A percentile compares a stretch with the other conserved stretches of the same genome.
Conservation (phyloP, 495 filamentous ascomycete species). For the Xylona heveae region DNA sequence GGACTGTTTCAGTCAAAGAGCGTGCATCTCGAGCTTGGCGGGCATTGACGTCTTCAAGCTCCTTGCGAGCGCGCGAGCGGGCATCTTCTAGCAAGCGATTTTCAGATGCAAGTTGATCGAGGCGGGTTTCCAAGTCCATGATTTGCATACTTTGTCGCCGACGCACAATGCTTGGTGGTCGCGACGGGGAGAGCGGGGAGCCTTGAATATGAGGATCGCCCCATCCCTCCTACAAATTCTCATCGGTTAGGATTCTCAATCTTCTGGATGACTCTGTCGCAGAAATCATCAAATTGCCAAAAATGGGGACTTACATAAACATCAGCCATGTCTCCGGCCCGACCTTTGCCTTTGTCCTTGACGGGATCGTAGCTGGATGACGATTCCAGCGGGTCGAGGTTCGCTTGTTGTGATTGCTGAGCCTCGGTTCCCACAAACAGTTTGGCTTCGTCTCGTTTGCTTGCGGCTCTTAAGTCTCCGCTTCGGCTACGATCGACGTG, state of each 20-base stretch:
- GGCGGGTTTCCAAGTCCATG: slow-evolving; percentile 51
- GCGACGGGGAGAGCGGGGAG: slow-evolving; percentile 81
- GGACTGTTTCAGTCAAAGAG: slow-evolving; percentile 31
- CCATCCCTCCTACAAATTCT: slow-evolving; percentile 53
- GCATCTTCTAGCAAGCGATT: slow-evolving; percentile 58
- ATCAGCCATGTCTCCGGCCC: slow-evolving; percentile 70
- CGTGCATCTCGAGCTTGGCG: slow-evolving; percentile 33
- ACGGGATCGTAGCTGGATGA: slow-evolving; percentile 49
- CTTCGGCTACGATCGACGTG: slow-evolving; percentile 52
- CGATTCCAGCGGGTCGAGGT: slow-evolving; percentile 26
- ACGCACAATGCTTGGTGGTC: slow-evolving; percentile 77
- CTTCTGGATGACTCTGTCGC: background rate
- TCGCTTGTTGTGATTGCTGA: slow-evolving; percentile 9
- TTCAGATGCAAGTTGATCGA: slow-evolving; percentile 64
- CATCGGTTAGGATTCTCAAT: background rate
- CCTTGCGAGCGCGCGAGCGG: slow-evolving; percentile 42
- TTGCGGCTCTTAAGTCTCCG: slow-evolving; percentile 60
- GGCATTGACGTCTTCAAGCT: slow-evolving; percentile 22
- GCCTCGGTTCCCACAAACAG: slow-evolving; percentile 2
- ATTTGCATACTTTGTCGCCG: slow-evolving; percentile 94
- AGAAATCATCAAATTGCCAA: slow-evolving; percentile 8
- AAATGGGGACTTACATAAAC: slow-evolving; percentile 56
- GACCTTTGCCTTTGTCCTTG: slow-evolving; percentile 71
- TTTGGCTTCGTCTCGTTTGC: slow-evolving; percentile 18
- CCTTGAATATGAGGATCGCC: slow-evolving; percentile 83